phyloP scores from a whole-genome alignment of 495 filamentous ascomycete genomes.

The Penicillium mononematosum region DNA sequence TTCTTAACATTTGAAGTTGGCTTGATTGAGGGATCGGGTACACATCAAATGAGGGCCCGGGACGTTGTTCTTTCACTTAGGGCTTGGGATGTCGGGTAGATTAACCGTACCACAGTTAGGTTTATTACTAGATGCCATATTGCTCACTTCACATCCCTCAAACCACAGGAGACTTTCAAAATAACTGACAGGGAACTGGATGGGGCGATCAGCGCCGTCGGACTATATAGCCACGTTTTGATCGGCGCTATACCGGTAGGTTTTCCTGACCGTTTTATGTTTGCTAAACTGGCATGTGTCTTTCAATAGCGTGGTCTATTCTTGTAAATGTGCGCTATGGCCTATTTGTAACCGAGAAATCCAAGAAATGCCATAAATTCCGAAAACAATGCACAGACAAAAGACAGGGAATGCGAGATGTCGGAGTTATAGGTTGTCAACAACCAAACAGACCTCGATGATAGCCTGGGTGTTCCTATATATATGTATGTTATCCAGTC shows the following conservation, averaged over 20 bases:
- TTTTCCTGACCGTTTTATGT: background rate
- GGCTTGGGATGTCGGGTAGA: slow-evolving; percentile 4
- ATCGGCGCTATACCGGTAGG: background rate
- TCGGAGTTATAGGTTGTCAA: background rate
- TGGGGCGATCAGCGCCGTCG: slow-evolving; percentile 2
- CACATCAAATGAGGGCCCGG: background rate
- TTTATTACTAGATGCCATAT: background rate
- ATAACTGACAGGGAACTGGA: background rate
- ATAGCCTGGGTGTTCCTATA: background rate
- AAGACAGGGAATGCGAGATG: background rate
- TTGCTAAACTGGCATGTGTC: background rate
- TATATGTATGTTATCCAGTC: background rate
- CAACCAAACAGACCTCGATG: too few species aligned
- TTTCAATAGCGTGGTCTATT: slow-evolving; percentile 4
- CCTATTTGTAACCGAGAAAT: background rate
- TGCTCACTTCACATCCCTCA: background rate
- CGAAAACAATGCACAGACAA: background rate
- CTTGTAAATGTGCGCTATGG: slow-evolving; percentile 6
- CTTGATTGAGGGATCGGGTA: background rate
- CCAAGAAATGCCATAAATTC: background rate
- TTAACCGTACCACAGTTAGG: background rate
- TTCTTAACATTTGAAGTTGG: background rate
- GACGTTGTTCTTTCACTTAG: slow-evolving; percentile 10
- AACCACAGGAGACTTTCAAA: background rate
- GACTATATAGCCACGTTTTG: background rate